phyloP scores from a whole-genome alignment of 768 basidiomycete genomes.

The Lactifluus piperatus region DNA sequence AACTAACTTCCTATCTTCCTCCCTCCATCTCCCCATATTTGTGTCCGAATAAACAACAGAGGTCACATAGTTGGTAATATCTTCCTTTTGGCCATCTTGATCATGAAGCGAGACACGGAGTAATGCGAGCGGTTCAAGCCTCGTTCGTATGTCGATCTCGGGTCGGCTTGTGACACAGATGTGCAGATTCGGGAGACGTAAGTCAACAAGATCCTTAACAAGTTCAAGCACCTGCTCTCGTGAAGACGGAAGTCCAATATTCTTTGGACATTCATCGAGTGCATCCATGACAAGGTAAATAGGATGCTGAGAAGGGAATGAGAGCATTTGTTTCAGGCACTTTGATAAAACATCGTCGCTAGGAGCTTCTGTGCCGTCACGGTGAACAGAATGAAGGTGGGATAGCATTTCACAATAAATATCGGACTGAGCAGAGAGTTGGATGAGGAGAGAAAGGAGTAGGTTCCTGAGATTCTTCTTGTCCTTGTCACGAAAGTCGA shows the following conservation, averaged over 20 bases:
- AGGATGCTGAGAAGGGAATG: background rate
- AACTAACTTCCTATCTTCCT: background rate
- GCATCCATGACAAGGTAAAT: background rate
- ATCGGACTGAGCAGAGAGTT: background rate
- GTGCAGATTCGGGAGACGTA: background rate
- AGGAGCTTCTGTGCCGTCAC: background rate
- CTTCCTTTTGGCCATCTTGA: background rate
- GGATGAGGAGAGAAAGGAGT: background rate
- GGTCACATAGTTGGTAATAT: background rate
- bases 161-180: background rate
- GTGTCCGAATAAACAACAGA: background rate
- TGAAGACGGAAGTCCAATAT: background rate
- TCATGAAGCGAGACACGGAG: background rate
- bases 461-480: background rate
- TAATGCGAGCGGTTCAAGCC: background rate
- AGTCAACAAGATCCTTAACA: background rate
- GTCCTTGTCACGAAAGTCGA: background rate
- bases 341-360: background rate
- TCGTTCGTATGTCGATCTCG: background rate
- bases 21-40: conserved; percentile 4
- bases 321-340: background rate
- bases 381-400: background rate
- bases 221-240: background rate
- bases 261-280: conserved; percentile 2
- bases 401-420: background rate